Evolutionary conservation across 2,329 filamentous ascomycete genomes (phyloP).

Genomic region (Fusarium decemcellulare): DNA sequence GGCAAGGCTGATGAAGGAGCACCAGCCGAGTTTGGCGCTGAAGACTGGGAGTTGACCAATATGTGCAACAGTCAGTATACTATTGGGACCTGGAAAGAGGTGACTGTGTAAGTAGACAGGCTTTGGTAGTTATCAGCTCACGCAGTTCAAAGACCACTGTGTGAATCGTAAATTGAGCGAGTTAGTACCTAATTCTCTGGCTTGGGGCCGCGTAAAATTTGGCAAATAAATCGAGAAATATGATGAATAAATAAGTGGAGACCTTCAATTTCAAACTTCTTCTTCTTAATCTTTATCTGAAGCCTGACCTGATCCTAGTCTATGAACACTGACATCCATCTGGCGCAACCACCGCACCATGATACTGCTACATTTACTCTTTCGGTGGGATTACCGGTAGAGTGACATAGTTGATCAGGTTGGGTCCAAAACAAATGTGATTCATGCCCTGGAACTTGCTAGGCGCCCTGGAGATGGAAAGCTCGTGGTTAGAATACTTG

Average conservation of each 20-base stretch:
- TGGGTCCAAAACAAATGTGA: conserved; percentile 66
- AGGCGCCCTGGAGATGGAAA: conserved; percentile 23
- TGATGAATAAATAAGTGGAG: no score
- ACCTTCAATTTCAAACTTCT: no score
- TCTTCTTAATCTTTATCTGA: no score
- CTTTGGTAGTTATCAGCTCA: not conserved
- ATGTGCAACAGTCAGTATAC: conserved; percentile 20
- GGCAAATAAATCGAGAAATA: no score
- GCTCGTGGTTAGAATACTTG: no score
- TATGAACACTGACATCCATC: not conserved
- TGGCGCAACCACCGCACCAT: not conserved
- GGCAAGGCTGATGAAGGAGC: not conserved
- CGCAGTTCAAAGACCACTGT: no score
- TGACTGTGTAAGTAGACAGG: not conserved
- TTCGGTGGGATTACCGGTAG: conserved; percentile 64
- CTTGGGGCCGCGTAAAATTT: no score
- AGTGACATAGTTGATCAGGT: conserved; percentile 64
- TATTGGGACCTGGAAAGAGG: not conserved
- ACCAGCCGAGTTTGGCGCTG: not conserved
- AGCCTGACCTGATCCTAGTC: no score
- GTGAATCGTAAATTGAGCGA: no score
- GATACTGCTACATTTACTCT: not conserved
- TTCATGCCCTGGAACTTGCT: conserved; percentile 61
- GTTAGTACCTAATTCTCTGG: no score
- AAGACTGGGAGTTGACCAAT: conserved; percentile 18